Percentiles rank a stretch among this genome's conserved stretches.
These are phyloP conservation scores for Phytophthora ohioensis DNA, from an alignment of 352 stramenopile species.

Conservation along the genomic window DNA sequence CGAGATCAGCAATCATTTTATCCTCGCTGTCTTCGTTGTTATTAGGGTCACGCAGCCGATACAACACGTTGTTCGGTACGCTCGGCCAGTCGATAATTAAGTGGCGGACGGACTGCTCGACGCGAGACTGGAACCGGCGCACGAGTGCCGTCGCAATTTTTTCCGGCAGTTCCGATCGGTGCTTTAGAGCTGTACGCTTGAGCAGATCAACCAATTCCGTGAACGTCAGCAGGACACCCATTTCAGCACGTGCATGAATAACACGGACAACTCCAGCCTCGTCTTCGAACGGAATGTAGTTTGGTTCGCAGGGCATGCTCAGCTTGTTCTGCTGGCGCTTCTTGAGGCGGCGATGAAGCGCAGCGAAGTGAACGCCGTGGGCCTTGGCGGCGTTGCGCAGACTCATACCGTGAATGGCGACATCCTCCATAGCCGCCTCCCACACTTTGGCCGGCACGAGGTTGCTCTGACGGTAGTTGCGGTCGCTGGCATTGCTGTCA, in stretches of 20 bases:
- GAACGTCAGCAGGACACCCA: constrained; percentile 76
- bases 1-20: constrained; percentile 16
- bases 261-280: constrained; percentile 75
- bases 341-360: constrained; percentile 74
- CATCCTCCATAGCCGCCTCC: constrained; percentile 73
- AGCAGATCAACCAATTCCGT: constrained; percentile 75
- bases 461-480: constrained; percentile 63
- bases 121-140: constrained; percentile 61
- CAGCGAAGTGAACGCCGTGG: constrained; percentile 72
- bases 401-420: constrained; percentile 76
- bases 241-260: constrained; percentile 70
- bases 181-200: constrained; percentile 66
- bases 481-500: constrained; percentile 41
- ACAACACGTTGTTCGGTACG: constrained; percentile 45
- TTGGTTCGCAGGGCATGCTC: constrained; percentile 48
- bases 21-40: constrained; percentile 19
- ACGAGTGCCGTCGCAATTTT: constrained; percentile 54
- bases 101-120: constrained; percentile 71
- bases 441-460: constrained; percentile 66
- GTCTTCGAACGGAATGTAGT: constrained; percentile 77
- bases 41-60: constrained; percentile 37
- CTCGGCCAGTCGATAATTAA: constrained; percentile 71
- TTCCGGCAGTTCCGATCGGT: constrained; percentile 49
- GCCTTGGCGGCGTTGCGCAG: constrained; percentile 67
- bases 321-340: constrained; percentile 64